phyloP scores from a whole-genome alignment of 2,329 filamentous ascomycete species.

The Teratosphaeria zuluensis region DNA sequence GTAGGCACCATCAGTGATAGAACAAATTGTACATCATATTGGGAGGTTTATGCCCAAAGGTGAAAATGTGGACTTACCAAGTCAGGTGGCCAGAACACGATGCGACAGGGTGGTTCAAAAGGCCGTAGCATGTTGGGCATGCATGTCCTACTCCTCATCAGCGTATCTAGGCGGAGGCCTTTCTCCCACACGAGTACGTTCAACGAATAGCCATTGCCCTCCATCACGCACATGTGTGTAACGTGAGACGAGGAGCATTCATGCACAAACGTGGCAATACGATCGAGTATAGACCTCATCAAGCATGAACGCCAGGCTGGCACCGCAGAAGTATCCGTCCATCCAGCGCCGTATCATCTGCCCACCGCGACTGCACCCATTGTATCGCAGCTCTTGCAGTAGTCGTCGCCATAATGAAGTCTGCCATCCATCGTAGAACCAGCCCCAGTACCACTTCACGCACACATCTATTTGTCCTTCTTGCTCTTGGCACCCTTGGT shows the following conservation, averaged over 20 bases:
- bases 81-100: background rate
- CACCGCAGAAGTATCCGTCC: conserved; percentile 3
- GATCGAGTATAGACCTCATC: background rate
- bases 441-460: background rate
- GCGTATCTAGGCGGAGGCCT: background rate
- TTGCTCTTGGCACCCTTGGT: conserved; percentile 95
- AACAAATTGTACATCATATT: background rate
- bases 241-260: background rate
- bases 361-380: conserved; percentile 5
- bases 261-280: background rate
- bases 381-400: background rate
- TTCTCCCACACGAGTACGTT: background rate
- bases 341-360: conserved; percentile 13
- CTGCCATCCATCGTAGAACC: conserved; percentile 5
- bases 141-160: background rate
- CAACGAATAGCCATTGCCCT: background rate
- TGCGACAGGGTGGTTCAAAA: background rate
- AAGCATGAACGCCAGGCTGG: conserved; percentile 15
- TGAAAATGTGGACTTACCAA: background rate
- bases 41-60: background rate
- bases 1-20: background rate
- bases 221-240: background rate
- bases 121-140: background rate
- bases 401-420: conserved; percentile 1
- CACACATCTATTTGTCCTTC: conserved; percentile 41